Conservation (phyloP, 2,329 filamentous ascomycete species). For the Aspergillus ustus region DNA sequence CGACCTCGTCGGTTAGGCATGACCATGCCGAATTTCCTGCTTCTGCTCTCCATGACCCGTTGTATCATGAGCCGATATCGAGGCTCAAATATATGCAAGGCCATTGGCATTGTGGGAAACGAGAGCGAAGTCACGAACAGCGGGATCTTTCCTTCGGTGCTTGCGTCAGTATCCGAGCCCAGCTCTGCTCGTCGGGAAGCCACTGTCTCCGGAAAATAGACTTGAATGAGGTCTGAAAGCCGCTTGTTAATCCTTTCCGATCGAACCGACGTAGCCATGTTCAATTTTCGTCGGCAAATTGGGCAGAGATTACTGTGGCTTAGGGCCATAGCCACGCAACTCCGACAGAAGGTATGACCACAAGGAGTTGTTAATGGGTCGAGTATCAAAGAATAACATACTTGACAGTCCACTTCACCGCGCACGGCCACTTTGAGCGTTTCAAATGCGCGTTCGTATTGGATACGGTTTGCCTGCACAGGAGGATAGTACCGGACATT, state of each 20-base stretch:
- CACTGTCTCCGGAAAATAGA: conserved; percentile 72
- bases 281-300: conserved; percentile 72
- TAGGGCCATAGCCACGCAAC: conserved; percentile 75
- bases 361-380: conserved; percentile 84
- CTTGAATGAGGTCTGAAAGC: conserved; percentile 66
- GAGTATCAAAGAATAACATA: conserved; percentile 81
- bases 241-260: conserved; percentile 64
- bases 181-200: conserved; percentile 60
- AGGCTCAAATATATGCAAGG: conserved; percentile 91
- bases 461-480: conserved; percentile 27
- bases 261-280: conserved; percentile 55
- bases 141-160: conserved; percentile 65
- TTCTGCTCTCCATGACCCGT: conserved; percentile 70
- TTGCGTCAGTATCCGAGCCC: conserved; percentile 55
- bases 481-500: conserved; percentile 56
- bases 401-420: conserved; percentile 81
- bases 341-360: conserved; percentile 86
- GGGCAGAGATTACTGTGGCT: conserved; percentile 81
- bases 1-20: conserved; percentile 64
- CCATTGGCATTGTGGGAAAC: conserved; percentile 82
- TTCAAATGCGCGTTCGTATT: conserved; percentile 58
- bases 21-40: conserved; percentile 84
- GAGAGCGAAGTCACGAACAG: conserved; percentile 83
- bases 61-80: conserved; percentile 88
- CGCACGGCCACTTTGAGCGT: conserved; percentile 66